Base-by-base conservation (phyloP, 306 rosid species). In the Alnus rubra region DNA sequence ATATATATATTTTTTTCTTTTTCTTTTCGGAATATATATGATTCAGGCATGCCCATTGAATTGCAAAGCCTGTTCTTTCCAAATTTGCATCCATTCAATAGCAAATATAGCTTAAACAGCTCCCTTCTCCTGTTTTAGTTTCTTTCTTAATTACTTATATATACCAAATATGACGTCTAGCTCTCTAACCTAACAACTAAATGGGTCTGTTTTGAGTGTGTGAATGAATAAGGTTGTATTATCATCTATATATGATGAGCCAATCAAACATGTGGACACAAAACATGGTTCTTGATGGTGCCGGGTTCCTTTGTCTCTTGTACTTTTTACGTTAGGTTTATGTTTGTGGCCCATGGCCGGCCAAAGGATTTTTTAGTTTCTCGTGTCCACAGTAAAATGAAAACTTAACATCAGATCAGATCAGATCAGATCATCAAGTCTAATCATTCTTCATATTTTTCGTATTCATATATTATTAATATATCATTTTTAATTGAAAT, bases 251-350 rank as follows among this genome's bases (percentile, higher is more conserved):
- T 59, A 42, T 10, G n/a, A 33, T 12, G 51, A 67, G 33, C 51
- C 72, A 67, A 67, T 9, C 72, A 3, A 67, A 67, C 72, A 37
- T 42, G 72, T 67, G 51, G 72, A 67, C 28, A 39, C 31, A 42
- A 42, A 39, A 16, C 3, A 16, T 3, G 72, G 28, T 9, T 67
- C 31, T 13, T 67, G 48, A 42, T 67, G 50, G 23, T 39, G 71
- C 49, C 50, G 49, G 50, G 2, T 18, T 39, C 14, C 13, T 67
- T 42, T 42, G 72, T n/a, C n/a, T 42, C 15, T 14, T 8, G 15
- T 37, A 13, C 33, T 7, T 18, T 4, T 67, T 67, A 42, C 35
- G 14, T 67, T 67, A 6, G 48, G 70, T 15, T 15, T 35, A 15
- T 67, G 42, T 67, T 16, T 9, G 50, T 39, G 33, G 35, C 35